Conservation (phyloP, 2,329 filamentous ascomycete genomes). For the Delphinella strobiligena region DNA sequence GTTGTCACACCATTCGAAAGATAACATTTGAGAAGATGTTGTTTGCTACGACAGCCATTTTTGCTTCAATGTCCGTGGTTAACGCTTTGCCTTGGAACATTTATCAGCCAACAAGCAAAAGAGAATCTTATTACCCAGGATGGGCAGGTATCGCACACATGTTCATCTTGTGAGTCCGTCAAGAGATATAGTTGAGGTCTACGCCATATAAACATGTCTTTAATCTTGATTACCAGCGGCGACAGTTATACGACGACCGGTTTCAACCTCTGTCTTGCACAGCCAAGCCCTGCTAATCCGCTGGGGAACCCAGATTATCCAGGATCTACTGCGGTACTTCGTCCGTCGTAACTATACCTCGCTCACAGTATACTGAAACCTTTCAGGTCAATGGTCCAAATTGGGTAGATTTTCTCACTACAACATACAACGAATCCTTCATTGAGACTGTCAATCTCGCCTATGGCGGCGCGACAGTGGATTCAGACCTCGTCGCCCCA, state of each 20-base stretch:
- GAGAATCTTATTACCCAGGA: slow-evolving; percentile 15
- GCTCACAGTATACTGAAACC: slow-evolving; percentile 14
- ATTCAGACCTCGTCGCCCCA: slow-evolving; percentile 37
- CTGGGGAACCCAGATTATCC: slow-evolving; percentile 50
- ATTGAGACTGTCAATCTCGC: slow-evolving; percentile 42
- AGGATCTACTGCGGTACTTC: neutral
- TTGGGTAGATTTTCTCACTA: slow-evolving; percentile 42
- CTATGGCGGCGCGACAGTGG: slow-evolving; percentile 33
- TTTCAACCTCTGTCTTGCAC: slow-evolving; percentile 40
- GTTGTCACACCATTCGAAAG: no score
- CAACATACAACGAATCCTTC: slow-evolving; percentile 31
- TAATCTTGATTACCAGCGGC: slow-evolving; percentile 31
- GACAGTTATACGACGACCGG: slow-evolving; percentile 50
- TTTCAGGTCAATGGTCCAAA: slow-evolving; percentile 37
- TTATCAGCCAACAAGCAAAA: neutral
- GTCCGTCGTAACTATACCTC: neutral
- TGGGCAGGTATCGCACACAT: slow-evolving; percentile 15
- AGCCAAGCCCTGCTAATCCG: slow-evolving; percentile 43
- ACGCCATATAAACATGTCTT: neutral
- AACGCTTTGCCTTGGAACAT: neutral
- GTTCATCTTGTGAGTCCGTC: slow-evolving; percentile 15
- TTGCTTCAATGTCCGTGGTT: neutral
- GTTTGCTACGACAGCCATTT: no score
- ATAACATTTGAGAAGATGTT: no score
- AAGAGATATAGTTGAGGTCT: neutral